Evolutionary conservation across 306 rosid genomes (phyloP).

Genomic region (Rosa persica): DNA sequence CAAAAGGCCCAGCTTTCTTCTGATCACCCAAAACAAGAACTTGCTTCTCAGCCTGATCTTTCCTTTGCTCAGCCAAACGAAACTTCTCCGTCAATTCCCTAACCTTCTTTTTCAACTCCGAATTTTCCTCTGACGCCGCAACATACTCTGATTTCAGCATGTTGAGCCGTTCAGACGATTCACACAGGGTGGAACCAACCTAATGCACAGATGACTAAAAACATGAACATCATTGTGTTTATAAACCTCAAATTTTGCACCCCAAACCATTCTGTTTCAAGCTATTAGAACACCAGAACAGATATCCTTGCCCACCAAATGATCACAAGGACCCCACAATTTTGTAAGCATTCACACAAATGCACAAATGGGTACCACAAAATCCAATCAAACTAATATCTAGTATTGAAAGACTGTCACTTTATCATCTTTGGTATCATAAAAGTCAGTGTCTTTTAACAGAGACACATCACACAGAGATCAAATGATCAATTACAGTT

Average conservation of each 20-base stretch:
- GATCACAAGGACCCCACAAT: background rate
- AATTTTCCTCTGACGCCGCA: conserved; percentile 53
- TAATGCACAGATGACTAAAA: conserved; percentile 25
- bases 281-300: background rate
- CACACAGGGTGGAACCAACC: conserved; percentile 61
- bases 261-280: background rate
- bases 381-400: background rate
- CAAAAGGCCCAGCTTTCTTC: conserved; percentile 76
- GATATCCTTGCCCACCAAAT: background rate
- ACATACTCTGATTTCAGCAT: conserved; percentile 62
- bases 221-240: conserved; percentile 20
- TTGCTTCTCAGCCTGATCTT: conserved; percentile 82
- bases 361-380: conserved; percentile 4
- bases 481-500: background rate
- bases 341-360: background rate
- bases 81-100: conserved; percentile 71
- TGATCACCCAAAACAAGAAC: conserved; percentile 64
- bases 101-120: conserved; percentile 52
- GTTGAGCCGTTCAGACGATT: conserved; percentile 63
- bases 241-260: background rate
- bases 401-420: background rate
- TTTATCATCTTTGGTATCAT: background rate
- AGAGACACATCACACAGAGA: background rate
- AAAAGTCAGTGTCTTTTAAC: background rate
- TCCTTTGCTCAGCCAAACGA: conserved; percentile 66